Conservation (phyloP, 306 rosid species). For the Benincasa hispida region DNA sequence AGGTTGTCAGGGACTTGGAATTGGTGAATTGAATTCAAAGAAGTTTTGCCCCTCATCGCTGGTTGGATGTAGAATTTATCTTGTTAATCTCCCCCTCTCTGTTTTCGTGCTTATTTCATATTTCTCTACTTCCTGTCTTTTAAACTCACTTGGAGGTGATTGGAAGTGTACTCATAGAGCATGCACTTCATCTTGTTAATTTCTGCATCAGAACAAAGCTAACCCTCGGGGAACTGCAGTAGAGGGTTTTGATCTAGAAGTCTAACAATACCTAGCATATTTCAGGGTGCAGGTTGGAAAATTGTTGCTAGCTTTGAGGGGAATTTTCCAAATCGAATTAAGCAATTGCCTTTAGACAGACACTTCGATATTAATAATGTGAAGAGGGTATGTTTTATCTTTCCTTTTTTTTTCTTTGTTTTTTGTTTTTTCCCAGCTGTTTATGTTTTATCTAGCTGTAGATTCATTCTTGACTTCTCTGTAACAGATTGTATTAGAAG, state of each 20-base stretch:
- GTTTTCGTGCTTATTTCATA: neutral
- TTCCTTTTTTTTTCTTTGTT: neutral
- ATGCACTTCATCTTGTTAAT: neutral
- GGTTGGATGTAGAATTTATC: neutral
- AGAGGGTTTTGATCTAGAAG: neutral
- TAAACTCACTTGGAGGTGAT: neutral
- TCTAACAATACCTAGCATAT: constrained; percentile 2
- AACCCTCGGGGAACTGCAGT: neutral
- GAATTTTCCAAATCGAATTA: constrained; percentile 84
- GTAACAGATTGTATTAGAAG: constrained; percentile 88
- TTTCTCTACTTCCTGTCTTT: neutral
- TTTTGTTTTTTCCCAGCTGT: neutral
- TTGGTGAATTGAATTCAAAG: neutral
- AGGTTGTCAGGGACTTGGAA: neutral
- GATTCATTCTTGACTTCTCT: neutral
- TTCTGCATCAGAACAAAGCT: neutral
- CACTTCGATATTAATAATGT: constrained; percentile 96
- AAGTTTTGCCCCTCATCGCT: neutral
- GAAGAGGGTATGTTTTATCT: constrained; percentile 58
- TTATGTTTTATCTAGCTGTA: neutral
- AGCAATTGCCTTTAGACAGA: constrained; percentile 85
- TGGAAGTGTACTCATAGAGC: neutral
- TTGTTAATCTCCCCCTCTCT: neutral
- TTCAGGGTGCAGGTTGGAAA: constrained; percentile 99
- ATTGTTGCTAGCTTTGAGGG: constrained; percentile 96